phyloP scores from a whole-genome alignment of 192 early-diverging fungal genomes.

The Diversispora eburnea region DNA sequence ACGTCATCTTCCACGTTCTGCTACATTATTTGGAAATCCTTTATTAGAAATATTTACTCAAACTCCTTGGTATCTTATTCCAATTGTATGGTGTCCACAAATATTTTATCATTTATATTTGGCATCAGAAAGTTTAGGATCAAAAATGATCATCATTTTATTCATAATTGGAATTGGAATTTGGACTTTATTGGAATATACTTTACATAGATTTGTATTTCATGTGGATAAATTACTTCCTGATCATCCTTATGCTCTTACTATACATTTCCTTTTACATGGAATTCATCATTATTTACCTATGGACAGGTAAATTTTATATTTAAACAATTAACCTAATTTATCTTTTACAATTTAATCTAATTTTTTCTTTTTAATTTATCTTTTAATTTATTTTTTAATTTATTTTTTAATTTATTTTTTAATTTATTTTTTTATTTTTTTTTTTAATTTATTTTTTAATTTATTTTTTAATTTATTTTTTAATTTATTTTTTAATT shows the following conservation, averaged over 20 bases:
- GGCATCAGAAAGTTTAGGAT: slow-evolving; percentile 39
- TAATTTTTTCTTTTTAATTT: background rate
- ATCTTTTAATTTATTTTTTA: background rate
- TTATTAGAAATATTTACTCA: slow-evolving; percentile 80
- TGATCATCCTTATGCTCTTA: slow-evolving; percentile 71
- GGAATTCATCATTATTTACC: slow-evolving; percentile 96
- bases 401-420: too few species aligned
- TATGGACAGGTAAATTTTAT: slow-evolving; percentile 91
- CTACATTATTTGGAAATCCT: slow-evolving; percentile 79
- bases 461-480: too few species aligned
- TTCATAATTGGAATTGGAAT: slow-evolving; percentile 67
- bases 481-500: too few species aligned
- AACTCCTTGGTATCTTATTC: slow-evolving; percentile 90
- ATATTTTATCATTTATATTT: slow-evolving; percentile 45
- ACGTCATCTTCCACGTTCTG: slow-evolving; percentile 70
- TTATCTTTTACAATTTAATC: background rate
- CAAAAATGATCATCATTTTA: slow-evolving; percentile 39
- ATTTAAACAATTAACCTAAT: too few species aligned
- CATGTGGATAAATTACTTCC: slow-evolving; percentile 88
- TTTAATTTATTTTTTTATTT: too few species aligned
- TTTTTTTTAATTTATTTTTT: too few species aligned
- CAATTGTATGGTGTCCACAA: slow-evolving; percentile 85
- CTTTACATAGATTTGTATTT: slow-evolving; percentile 89
- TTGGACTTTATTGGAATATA: slow-evolving; percentile 90
- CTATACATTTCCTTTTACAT: slow-evolving; percentile 85